Evolutionary conservation across 768 basidiomycete genomes (phyloP), one percentile per base, ranked within the genome.

Genomic region (Lentinula sp.): DNA sequence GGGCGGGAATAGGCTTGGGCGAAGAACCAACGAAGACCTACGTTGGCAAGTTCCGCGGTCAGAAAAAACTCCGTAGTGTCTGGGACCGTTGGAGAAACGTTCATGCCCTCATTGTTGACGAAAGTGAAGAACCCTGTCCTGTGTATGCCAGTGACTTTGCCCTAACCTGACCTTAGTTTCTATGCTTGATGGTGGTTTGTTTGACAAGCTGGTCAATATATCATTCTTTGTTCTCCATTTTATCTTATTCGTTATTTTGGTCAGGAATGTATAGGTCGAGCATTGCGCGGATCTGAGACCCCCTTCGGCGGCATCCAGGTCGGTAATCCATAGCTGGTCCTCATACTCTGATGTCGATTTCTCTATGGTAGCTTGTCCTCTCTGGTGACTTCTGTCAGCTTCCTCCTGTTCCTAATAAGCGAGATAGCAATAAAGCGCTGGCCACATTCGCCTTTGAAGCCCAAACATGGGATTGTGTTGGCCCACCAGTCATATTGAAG

Each of bases 341-440:
- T 46, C 43, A 48, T n/a, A 15, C 28, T 49, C 28, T 55, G 8
- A 42, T n/a, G 3, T 20, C 3, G 20, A 54, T n/a, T 41, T 28
- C 16, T 33, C 32, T 8, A 15, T 9, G n/a, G 15, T 43, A 94
- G 88, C 82, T 95, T 57, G 79, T 91, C 37, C 75, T 95, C 4
- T 93, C 88, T 7, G 94, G 94, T 6, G 94, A 97, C 69, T 95
- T 95, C 71, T 95, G 85, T 69, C 93, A 97, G 71, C 78, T 97
- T 0, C 94, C 94, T 9, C 94, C 94, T 1, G 91, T 95, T 0
- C 77, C 81, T 12, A 76, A 79, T 65, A 66, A 81, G 72, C 70
- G 76, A 67, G 75, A 84, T 53, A 80, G 80, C 64, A 61, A 81
- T 65, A 45, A 79, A 10, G 77, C 85, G 36, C 74, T 77, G 6